phyloP scores from a whole-genome alignment of 495 filamentous ascomycete genomes.

The Penicillium pulvis region DNA sequence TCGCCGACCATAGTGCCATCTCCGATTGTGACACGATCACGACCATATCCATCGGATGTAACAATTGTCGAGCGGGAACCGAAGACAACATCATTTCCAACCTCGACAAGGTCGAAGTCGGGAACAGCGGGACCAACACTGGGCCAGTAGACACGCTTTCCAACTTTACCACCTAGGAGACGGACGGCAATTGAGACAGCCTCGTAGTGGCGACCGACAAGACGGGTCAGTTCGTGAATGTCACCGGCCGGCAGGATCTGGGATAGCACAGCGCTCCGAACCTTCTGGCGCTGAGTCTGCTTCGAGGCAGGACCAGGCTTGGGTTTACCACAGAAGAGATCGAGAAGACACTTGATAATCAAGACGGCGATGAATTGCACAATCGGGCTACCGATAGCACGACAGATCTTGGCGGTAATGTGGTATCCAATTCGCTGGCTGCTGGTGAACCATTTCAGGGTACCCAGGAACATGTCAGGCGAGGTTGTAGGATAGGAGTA shows the following conservation, averaged over 20 bases:
- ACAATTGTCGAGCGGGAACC: slow-evolving; percentile 47
- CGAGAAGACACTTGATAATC: slow-evolving; percentile 26
- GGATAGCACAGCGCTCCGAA: slow-evolving; percentile 35
- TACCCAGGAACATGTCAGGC: slow-evolving; percentile 27
- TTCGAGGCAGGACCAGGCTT: slow-evolving; percentile 27
- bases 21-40: slow-evolving; percentile 37
- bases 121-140: slow-evolving; percentile 46
- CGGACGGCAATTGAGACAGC: slow-evolving; percentile 42
- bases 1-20: slow-evolving; percentile 50
- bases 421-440: slow-evolving; percentile 39
- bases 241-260: slow-evolving; percentile 33
- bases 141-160: slow-evolving; percentile 51
- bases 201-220: slow-evolving; percentile 43
- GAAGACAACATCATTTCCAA: slow-evolving; percentile 52
- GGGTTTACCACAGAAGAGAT: slow-evolving; percentile 32
- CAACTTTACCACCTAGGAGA: slow-evolving; percentile 44
- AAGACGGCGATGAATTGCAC: slow-evolving; percentile 36
- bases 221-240: slow-evolving; percentile 28
- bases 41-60: slow-evolving; percentile 46
- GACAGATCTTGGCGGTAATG: slow-evolving; percentile 36
- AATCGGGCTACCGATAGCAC: slow-evolving; percentile 36
- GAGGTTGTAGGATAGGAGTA: slow-evolving; percentile 14
- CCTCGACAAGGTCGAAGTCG: slow-evolving; percentile 47
- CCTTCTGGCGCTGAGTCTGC: slow-evolving; percentile 30
- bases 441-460: slow-evolving; percentile 42